Base-by-base conservation (phyloP, 495 filamentous ascomycete species). In the Penicillium ochrochloron region DNA sequence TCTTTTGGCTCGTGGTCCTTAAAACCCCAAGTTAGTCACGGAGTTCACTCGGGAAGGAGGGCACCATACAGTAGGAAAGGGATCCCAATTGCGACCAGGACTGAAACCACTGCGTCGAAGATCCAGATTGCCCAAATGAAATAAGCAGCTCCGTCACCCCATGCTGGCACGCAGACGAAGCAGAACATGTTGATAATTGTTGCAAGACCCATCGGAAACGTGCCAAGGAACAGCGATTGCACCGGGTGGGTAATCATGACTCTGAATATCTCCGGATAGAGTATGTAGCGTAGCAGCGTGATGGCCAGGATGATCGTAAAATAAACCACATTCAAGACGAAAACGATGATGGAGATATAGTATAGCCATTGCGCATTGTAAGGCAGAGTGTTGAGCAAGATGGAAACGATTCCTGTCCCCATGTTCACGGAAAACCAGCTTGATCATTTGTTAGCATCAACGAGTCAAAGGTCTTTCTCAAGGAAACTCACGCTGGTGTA, bases 401-500 rank as follows among this genome's bases (percentile, higher is more conserved):
- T 82, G 2, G 85, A 84, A 4, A 84, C 80, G 34, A 88, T 84
- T 12, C 85, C 85, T 0, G 85, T 88, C 17, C 85, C 83, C 85
- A 88, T 88, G 25, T 68, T 88, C 35, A 83, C 76, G 19, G 83
- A 64, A 61, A 76, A 75, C 72, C 68, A 74, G 34, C 66, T 73
- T 39, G 33, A 9, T 50, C 4, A 17, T 21, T 35, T 57, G 17
- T 56, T 19, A 56, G 53, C 4, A 56, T 11, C 29, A 31, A 17
- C 25, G 37, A 8, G 4, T 54, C 29, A 25, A 9, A 37, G 19
- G 3, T 14, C 17, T 21, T 21, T 56, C 0, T n/a, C 51, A 54
- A n/a, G 25, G 15, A 6, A 23, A 58, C 56, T 58, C 27, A 58
- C 56, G 56, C 56, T 5, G 56, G 56, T 1, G 56, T 58, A 19